Evolutionary conservation across 1,139 yeast genomes (phyloP), one percentile per base, ranked within the genome.

Genomic region (Yamadazyma jaroonii): DNA sequence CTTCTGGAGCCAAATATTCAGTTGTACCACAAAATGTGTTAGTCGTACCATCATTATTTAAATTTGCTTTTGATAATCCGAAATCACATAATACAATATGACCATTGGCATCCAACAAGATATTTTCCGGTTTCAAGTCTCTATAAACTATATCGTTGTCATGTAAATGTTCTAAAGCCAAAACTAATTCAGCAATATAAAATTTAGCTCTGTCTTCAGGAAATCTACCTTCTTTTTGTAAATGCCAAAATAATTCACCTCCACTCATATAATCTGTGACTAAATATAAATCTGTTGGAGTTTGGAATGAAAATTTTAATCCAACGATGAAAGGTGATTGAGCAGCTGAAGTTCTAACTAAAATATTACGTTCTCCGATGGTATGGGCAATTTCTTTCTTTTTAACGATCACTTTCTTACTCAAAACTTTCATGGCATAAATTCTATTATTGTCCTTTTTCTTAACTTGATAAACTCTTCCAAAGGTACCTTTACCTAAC

Each of bases 221-320:
- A 57, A 92, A 92, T 48, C 96, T 78, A 30, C 97, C 96, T 60
- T 92, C 97, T 57, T 87, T 87, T 64, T 92, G 97, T 57, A 92
- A 72, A 66, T 92, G 97, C 96, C 96, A 90, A 59, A 92, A 92
- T 48, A 92, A 72, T 64, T 92, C 98, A 42, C 98, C 98, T 30
- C 98, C 98, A 34, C 95, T 83, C 97, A 92, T 90, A 64, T 86
- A 92, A 63, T 92, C 98, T 2, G 97, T 92, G 23, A 92, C 97
- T 41, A 92, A 72, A 57, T 89, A 92, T 46, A 92, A 72, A 61
- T 92, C 97, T 0, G 85, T 69, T 30, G 95, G 95, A 1, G 97
- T 92, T 66, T 92, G 98, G 62, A 92, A 92, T 2, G 96, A 86
- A 59, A 90, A 90, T 64, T 92, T 92, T 52, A 92, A 75, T 0